A percentile compares a stretch with the other conserved stretches of the same genome.
These are phyloP conservation scores for Aphanomyces stellatus DNA, from an alignment of 352 stramenopile genomes.

Conservation along the genomic window DNA sequence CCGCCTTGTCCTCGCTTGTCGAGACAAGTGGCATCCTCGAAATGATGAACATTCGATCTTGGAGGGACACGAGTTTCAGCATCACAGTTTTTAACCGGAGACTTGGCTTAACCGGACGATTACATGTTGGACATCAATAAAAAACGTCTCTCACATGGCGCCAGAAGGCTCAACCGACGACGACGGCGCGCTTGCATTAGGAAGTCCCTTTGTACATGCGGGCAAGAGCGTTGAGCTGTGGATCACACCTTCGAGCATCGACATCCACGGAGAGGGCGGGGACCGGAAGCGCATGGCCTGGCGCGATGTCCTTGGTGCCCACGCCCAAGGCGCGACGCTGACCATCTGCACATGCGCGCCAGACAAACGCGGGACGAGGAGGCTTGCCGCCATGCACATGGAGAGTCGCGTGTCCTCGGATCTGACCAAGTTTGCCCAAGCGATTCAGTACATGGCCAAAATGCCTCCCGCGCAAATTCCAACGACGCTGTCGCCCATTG, in stretches of 20 bases:
- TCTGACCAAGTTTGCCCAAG: background rate
- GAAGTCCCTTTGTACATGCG: background rate
- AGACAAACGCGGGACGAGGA: background rate
- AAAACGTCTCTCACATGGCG: background rate
- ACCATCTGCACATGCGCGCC: background rate
- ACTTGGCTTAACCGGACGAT: too few species aligned
- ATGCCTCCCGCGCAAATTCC: background rate
- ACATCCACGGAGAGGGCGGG: background rate
- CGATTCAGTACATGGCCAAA: background rate
- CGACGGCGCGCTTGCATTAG: background rate
- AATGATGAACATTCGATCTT: too few species aligned
- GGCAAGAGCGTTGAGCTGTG: background rate
- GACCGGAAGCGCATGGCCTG: background rate
- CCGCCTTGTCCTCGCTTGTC: too few species aligned
- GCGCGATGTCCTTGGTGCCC: constrained; percentile 3
- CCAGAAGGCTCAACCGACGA: too few species aligned
- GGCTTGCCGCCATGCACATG: background rate
- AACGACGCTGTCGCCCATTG: background rate
- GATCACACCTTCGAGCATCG: background rate
- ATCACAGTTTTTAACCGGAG: too few species aligned
- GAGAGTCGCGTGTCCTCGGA: background rate
- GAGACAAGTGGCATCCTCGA: too few species aligned
- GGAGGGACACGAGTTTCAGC: too few species aligned
- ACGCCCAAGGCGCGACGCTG: background rate
- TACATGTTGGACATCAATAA: too few species aligned